Conservation (phyloP, 768 basidiomycete genomes). For the Boletus vinaceobasis region DNA sequence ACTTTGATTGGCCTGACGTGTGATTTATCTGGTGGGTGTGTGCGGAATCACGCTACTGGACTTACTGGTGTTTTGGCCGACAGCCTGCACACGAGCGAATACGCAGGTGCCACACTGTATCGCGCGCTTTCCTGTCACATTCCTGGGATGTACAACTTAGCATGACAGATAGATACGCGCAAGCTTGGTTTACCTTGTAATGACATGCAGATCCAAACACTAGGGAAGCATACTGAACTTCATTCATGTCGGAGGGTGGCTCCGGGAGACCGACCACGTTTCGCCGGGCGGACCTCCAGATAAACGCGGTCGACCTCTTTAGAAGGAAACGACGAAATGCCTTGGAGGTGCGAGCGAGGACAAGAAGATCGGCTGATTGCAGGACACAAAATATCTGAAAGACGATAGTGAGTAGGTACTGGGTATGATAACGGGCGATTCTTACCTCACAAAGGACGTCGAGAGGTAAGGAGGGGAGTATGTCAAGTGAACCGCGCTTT, state of each 20-base stretch:
- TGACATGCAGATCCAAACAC: conserved; percentile 47
- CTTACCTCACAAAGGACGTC: conserved; percentile 29
- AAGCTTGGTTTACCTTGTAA: conserved; percentile 19
- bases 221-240: conserved; percentile 50
- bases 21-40: not conserved
- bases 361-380: conserved; percentile 44
- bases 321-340: conserved; percentile 40
- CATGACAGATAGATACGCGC: not conserved
- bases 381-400: conserved; percentile 43
- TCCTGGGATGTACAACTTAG: conserved; percentile 15
- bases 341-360: conserved; percentile 42
- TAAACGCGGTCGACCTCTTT: conserved; percentile 24
- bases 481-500: conserved; percentile 18
- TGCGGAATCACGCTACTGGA: not conserved
- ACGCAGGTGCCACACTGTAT: conserved; percentile 33
- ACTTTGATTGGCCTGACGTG: conserved; percentile 19
- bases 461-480: conserved; percentile 36
- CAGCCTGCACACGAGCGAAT: conserved; percentile 31
- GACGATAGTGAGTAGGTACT: not conserved
- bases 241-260: conserved; percentile 43
- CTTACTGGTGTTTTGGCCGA: conserved; percentile 24
- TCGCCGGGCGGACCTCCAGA: conserved; percentile 34
- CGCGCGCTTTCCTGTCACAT: conserved; percentile 22
- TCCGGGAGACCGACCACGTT: conserved; percentile 42
- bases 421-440: not conserved